Evolutionary conservation across 805 yeast species (phyloP), one percentile per base, ranked within the genome.

Genomic region (Pichia cephalocereana): DNA sequence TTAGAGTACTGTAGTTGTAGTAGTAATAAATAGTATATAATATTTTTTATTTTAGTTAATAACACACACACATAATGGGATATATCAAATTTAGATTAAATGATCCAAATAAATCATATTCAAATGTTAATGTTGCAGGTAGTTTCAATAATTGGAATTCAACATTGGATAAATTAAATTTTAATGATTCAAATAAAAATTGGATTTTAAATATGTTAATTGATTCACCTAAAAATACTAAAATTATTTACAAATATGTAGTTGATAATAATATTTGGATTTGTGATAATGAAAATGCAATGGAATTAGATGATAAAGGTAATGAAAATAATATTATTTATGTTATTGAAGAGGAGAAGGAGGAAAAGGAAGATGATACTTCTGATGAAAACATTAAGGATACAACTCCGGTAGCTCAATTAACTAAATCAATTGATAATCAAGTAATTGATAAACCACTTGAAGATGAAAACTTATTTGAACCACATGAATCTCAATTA

Each of bases 221-320:
- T 4, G 39, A 45, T n/a, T 36, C 40, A 1, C 45, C 43, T 9
- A 43, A 15, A 3, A 44, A 41, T 6, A 32, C 45, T 2, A 58
- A 57, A 42, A 43, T 60, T 38, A 41, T 48, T 18, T 65, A 61
- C 51, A 65, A 65, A 43, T 65, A 59, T 45, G 62, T 65, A 6
- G 52, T 57, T 18, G 54, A 62, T 46, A 59, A 53, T 2, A 32
- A 44, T 4, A 48, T 52, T 12, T 65, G 69, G 69, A 46, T 62
- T 14, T 59, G 60, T 48, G 58, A 62, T 47, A 39, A 38, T 8
- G 17, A 44, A 10, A 46, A 52, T 37, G 56, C 58, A 1, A 41
- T 46, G 6, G 67, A 61, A 45, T 41, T 43, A 1, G 67, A 64
- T 46, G 54, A 19, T 4, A 41, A 47, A 8, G 66, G 67, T 0